A percentile compares a stretch with the other conserved stretches of the same genome.
These are phyloP conservation scores for Rubia occidens DNA, from an alignment of 305 asterid genomes.

Conservation along the genomic window DNA sequence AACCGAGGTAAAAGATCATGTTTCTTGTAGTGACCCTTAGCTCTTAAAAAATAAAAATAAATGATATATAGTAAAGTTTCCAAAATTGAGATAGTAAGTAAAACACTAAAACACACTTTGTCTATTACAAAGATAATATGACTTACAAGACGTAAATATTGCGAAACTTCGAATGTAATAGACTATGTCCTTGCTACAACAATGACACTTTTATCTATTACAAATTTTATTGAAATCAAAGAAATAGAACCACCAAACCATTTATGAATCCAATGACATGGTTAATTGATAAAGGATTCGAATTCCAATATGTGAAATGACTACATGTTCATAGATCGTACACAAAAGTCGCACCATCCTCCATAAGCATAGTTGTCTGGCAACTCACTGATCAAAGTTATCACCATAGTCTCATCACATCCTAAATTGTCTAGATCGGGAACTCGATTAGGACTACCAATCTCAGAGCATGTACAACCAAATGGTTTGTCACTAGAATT, in stretches of 20 bases:
- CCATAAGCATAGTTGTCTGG: not conserved
- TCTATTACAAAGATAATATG: too few species aligned
- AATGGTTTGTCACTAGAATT: not conserved
- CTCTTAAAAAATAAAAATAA: too few species aligned
- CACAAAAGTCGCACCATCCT: not conserved
- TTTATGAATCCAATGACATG: too few species aligned
- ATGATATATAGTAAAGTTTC: too few species aligned
- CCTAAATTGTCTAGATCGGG: not conserved
- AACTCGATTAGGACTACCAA: not conserved
- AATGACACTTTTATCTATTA: not conserved
- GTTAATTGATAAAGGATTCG: not conserved
- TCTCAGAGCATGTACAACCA: not conserved
- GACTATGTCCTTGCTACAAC: not conserved
- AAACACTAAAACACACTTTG: too few species aligned
- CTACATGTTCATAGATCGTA: not conserved
- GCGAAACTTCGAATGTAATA: too few species aligned
- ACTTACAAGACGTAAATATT: not conserved
- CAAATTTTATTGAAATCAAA: not conserved
- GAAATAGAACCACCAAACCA: not conserved
- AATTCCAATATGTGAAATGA: not conserved
- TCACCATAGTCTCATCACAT: not conserved
- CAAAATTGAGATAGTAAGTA: too few species aligned
- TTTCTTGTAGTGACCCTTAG: too few species aligned
- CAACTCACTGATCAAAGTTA: not conserved
- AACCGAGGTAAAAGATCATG: too few species aligned